phyloP scores from a whole-genome alignment of 106 monocot species.

The Chionographis japonica region DNA sequence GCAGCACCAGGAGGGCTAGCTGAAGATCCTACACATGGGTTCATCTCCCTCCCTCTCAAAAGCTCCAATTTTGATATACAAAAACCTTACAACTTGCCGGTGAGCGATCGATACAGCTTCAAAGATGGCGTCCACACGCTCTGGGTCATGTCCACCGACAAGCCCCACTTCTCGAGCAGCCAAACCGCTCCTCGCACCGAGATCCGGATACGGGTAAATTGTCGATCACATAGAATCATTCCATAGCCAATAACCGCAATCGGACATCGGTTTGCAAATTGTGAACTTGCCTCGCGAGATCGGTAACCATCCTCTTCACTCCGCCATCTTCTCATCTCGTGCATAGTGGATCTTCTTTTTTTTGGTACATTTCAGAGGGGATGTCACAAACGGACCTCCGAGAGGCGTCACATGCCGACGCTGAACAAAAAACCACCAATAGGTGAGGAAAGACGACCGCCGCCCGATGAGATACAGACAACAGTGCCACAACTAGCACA shows the following conservation, averaged over 20 bases:
- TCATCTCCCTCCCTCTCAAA: constrained; percentile 12
- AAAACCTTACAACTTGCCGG: constrained; percentile 6
- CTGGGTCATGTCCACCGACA: constrained; percentile 12
- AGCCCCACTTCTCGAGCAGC: constrained; percentile 4
- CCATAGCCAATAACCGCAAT: not conserved
- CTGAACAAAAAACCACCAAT: too few species aligned
- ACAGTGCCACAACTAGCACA: too few species aligned
- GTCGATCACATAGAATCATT: not conserved
- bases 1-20: too few species aligned
- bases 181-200: constrained; percentile 12
- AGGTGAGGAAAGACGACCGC: too few species aligned
- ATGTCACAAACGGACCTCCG: too few species aligned
- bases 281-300: not conserved
- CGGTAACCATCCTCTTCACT: too few species aligned
- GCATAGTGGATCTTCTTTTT: too few species aligned
- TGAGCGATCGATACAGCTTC: constrained; percentile 10
- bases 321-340: too few species aligned
- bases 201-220: constrained; percentile 10
- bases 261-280: not conserved
- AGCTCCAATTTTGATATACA: constrained; percentile 16
- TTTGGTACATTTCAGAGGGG: too few species aligned
- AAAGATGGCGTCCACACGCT: constrained; percentile 2
- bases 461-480: too few species aligned
- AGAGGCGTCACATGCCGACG: too few species aligned
- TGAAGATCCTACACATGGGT: constrained; percentile 6